Percentiles rank a stretch among this genome's conserved stretches.
Evolutionary conservation across 257 asterid species (phyloP).

Genomic region (Thymus mandschuricus): DNA sequence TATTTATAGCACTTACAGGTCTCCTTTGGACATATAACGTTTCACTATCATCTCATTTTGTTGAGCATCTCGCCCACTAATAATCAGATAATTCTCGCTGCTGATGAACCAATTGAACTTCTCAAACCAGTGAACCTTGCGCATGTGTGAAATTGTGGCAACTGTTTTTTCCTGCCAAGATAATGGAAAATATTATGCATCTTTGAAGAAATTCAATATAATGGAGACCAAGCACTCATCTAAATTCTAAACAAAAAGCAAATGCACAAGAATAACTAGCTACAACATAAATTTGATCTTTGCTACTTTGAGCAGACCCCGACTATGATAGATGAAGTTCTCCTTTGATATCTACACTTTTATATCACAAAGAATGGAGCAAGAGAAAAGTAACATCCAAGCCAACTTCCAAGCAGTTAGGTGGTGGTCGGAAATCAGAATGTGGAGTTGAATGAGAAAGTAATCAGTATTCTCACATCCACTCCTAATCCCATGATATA

Average conservation of each 20-base stretch:
- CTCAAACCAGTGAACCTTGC: constrained; percentile 99
- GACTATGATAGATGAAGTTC: constrained; percentile 23
- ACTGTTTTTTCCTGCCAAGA: constrained; percentile 84
- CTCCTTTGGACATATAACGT: constrained; percentile 98
- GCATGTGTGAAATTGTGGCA: constrained; percentile 94
- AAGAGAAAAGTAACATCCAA: constrained; percentile 10
- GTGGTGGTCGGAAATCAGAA: too few species aligned
- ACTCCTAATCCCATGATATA: not conserved
- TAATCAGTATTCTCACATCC: not conserved
- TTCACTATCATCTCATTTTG: constrained; percentile 99
- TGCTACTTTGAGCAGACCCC: constrained; percentile 22
- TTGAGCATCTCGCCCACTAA: constrained; percentile 98
- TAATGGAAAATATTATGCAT: constrained; percentile 27
- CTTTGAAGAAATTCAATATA: constrained; percentile 10
- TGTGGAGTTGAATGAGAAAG: not conserved
- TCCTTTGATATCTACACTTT: constrained; percentile 8
- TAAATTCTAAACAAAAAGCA: not conserved
- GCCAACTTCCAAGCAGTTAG: not conserved
- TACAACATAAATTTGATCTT: not conserved
- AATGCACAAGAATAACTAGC: constrained; percentile 20
- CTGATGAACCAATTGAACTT: constrained; percentile 98
- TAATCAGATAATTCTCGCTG: constrained; percentile 94
- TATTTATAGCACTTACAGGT: constrained; percentile 94
- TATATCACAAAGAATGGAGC: not conserved
- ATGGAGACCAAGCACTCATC: constrained; percentile 27